A percentile compares a stretch with the other conserved stretches of the same genome.
Evolutionary conservation across 495 filamentous ascomycete genomes (phyloP).

Genomic region (Hypoxylon trugodes): DNA sequence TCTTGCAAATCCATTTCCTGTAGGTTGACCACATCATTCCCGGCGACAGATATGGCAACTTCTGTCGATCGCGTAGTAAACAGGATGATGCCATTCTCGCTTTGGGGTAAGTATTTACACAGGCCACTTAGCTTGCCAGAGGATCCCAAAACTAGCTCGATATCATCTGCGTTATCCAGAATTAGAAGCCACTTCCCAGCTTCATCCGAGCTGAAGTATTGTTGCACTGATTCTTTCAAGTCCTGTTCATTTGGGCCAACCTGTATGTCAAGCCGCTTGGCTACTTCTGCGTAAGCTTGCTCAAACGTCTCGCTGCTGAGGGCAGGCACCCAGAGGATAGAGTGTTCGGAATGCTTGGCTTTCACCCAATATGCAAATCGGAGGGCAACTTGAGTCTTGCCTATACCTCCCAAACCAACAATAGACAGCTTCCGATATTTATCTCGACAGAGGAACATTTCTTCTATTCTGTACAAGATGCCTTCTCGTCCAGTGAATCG

Average conservation of each 20-base stretch:
- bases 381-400: constrained; percentile 63
- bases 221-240: constrained; percentile 24
- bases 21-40: constrained; percentile 40
- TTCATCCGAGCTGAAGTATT: constrained; percentile 21
- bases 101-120: constrained; percentile 43
- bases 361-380: constrained; percentile 54
- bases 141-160: constrained; percentile 22
- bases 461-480: constrained; percentile 21
- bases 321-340: constrained; percentile 61
- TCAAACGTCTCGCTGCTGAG: constrained; percentile 52
- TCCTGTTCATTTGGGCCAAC: constrained; percentile 26
- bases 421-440: constrained; percentile 44
- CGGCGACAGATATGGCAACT: constrained; percentile 37
- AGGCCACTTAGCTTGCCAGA: constrained; percentile 22
- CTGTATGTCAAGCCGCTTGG: constrained; percentile 32
- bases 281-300: constrained; percentile 57
- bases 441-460: constrained; percentile 20
- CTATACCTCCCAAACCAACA: constrained; percentile 57
- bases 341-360: constrained; percentile 47
- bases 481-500: constrained; percentile 40
- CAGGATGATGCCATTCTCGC: constrained; percentile 41
- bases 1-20: constrained; percentile 40
- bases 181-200: constrained; percentile 45
- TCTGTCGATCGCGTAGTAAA: constrained; percentile 48
- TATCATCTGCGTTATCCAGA: constrained; percentile 49